A percentile compares a stretch with the other conserved stretches of the same genome.
These are phyloP conservation scores for Glomus cerebriforme DNA, from an alignment of 192 early-diverging fungal species.

Conservation along the genomic window DNA sequence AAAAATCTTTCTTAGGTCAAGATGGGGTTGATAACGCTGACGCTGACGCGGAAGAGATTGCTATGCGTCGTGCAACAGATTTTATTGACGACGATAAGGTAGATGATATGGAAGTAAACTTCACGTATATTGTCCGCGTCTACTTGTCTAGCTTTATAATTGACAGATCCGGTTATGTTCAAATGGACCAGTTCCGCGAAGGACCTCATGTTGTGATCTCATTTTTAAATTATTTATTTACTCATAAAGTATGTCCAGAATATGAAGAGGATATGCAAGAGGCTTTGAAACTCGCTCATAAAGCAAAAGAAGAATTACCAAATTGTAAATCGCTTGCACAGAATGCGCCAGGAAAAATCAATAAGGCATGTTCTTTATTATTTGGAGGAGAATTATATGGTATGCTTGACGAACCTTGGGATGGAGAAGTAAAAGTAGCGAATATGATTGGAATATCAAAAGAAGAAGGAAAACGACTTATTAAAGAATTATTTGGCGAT, in stretches of 20 bases:
- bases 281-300: conserved; percentile 45
- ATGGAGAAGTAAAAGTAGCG: neutral
- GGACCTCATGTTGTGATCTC: conserved; percentile 47
- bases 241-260: conserved; percentile 54
- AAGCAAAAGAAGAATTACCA: conserved; percentile 52
- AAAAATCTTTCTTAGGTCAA: conserved; percentile 51
- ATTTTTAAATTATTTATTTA: conserved; percentile 51
- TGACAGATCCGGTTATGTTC: conserved; percentile 46
- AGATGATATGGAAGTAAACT: conserved; percentile 43
- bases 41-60: conserved; percentile 46
- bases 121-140: conserved; percentile 47
- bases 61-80: conserved; percentile 41
- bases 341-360: conserved; percentile 47
- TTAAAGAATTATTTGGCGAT: neutral
- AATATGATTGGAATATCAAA: conserved; percentile 36
- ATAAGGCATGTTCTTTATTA: conserved; percentile 54
- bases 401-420: conserved; percentile 38
- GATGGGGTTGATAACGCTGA: conserved; percentile 42
- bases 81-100: conserved; percentile 44
- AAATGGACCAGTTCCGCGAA: conserved; percentile 47
- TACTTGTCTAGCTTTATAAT: conserved; percentile 58
- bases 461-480: neutral
- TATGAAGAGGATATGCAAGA: conserved; percentile 48
- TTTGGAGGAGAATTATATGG: conserved; percentile 50
- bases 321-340: conserved; percentile 45